phyloP scores from a whole-genome alignment of 2,329 filamentous ascomycete species.

The Colletotrichum lupini region DNA sequence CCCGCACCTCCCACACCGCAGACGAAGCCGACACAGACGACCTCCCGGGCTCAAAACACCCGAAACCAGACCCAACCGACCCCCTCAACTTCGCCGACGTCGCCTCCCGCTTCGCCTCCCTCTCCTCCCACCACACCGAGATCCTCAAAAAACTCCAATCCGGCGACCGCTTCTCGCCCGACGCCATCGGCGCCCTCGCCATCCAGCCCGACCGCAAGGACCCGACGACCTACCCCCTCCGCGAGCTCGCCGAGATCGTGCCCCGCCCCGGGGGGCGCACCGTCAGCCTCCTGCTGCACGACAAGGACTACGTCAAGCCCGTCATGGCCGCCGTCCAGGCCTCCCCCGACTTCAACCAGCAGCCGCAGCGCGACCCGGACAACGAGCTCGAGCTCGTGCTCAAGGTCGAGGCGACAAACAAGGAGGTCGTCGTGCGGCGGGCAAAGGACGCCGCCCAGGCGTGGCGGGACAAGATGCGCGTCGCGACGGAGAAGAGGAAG shows the following conservation, averaged over 20 bases:
- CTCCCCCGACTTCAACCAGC: conserved; percentile 68
- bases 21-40: conserved; percentile 38
- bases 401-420: conserved; percentile 62
- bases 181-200: conserved; percentile 57
- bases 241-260: conserved; percentile 66
- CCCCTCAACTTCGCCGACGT: conserved; percentile 63
- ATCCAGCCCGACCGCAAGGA: conserved; percentile 48
- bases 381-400: conserved; percentile 70
- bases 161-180: conserved; percentile 64
- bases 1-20: conserved; percentile 35
- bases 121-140: conserved; percentile 54
- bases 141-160: conserved; percentile 54
- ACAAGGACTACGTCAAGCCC: conserved; percentile 59
- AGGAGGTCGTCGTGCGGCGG: conserved; percentile 56
- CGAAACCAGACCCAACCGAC: conserved; percentile 51
- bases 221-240: conserved; percentile 57
- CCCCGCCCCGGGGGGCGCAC: conserved; percentile 55
- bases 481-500: conserved; percentile 58
- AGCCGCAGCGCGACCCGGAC: conserved; percentile 67
- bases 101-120: conserved; percentile 52
- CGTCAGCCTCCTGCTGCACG: conserved; percentile 55
- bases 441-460: conserved; percentile 58
- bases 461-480: conserved; percentile 63
- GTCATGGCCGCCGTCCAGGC: conserved; percentile 66
- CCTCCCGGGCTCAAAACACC: conserved; percentile 38